phyloP scores from a whole-genome alignment of 2,329 filamentous ascomycete species.

The Neonectria coccinea region DNA sequence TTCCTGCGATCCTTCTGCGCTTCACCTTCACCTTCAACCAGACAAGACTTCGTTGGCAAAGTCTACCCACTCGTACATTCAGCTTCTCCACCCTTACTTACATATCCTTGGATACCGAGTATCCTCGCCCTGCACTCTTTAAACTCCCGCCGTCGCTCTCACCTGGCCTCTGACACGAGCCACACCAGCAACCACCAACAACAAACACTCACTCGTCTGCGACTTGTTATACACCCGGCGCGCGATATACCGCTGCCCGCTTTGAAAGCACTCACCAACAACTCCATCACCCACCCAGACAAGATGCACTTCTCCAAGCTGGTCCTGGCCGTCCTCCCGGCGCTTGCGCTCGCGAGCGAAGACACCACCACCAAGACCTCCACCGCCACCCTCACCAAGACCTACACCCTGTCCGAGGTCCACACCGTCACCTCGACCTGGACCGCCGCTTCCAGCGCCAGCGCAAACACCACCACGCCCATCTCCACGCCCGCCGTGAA shows the following conservation, averaged over 20 bases:
- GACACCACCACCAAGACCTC: constrained; percentile 60
- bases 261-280: constrained; percentile 38
- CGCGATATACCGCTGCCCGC: constrained; percentile 32
- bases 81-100: constrained; percentile 39
- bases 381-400: constrained; percentile 64
- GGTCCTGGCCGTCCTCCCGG: constrained; percentile 63
- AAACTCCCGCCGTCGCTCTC: constrained; percentile 19
- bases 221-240: constrained; percentile 24
- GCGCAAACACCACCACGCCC: constrained; percentile 48
- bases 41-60: constrained; percentile 68
- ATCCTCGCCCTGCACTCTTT: constrained; percentile 33
- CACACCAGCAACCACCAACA: constrained; percentile 16
- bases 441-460: constrained; percentile 35
- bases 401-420: constrained; percentile 62
- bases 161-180: constrained; percentile 37
- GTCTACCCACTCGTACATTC: constrained; percentile 52
- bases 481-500: constrained; percentile 34
- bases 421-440: constrained; percentile 53
- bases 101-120: constrained; percentile 45
- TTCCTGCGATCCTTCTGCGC: constrained; percentile 35
- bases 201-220: constrained; percentile 16
- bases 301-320: constrained; percentile 57
- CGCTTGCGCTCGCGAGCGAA: constrained; percentile 61
- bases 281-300: constrained; percentile 34
- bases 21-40: constrained; percentile 40